These are phyloP conservation scores for Pseudocercospora fuligena DNA, from an alignment of 2,329 filamentous ascomycete species.

Conservation along the genomic window DNA sequence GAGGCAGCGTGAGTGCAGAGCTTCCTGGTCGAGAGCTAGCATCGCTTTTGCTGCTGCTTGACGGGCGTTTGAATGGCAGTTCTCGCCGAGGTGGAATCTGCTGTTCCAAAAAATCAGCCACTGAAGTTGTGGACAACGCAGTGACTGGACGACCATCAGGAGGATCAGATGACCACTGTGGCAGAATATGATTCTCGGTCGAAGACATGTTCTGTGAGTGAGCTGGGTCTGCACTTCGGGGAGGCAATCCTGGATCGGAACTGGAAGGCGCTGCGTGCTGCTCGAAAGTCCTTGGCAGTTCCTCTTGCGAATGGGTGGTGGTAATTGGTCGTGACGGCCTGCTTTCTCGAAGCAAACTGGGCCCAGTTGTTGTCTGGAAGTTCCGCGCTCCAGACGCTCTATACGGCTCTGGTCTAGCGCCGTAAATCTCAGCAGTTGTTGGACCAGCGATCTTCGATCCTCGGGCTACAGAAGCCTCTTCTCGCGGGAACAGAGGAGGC, in stretches of 20 bases:
- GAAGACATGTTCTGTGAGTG: background rate
- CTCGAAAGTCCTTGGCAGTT: background rate
- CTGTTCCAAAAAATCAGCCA: conserved; percentile 24
- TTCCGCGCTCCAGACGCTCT: background rate
- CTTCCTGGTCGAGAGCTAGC: conserved; percentile 28
- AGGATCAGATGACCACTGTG: conserved; percentile 13
- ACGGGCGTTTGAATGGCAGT: conserved; percentile 46
- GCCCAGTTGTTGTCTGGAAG: background rate
- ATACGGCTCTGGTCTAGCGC: background rate
- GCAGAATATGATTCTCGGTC: background rate
- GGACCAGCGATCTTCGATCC: background rate
- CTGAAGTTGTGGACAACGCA: conserved; percentile 8
- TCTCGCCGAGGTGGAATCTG: conserved; percentile 38
- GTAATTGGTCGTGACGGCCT: background rate
- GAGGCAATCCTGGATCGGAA: background rate
- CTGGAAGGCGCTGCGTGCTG: background rate
- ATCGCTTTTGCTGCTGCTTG: conserved; percentile 35
- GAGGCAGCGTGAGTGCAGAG: conserved; percentile 40
- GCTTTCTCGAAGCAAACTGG: too few relatives aligned
- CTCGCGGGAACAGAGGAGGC: background rate
- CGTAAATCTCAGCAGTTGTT: background rate
- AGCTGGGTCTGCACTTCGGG: background rate
- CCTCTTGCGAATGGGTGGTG: background rate
- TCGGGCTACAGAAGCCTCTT: background rate
- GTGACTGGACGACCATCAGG: background rate